Evolutionary conservation across 352 stramenopile species (phyloP), one percentile per base, ranked within the genome.

Genomic region (Thalassiosira livingstoniorum): DNA sequence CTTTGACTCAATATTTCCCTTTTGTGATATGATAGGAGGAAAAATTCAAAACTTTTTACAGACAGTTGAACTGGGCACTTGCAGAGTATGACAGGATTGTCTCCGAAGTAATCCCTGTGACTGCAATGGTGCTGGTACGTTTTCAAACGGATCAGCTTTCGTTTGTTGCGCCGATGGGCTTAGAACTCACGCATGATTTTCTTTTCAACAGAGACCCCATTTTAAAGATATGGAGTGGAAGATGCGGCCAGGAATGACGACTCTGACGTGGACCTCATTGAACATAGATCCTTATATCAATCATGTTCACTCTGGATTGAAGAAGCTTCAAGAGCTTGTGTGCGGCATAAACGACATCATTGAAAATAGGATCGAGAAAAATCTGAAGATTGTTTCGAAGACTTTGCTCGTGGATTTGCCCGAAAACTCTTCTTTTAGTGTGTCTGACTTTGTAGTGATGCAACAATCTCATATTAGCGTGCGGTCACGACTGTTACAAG

Each of bases 201-300:
- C 15, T 27, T 58, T 10, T 23, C 4, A 58, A 34, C 39, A 75
- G 67, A 94, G 95, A n/a, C 97, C 97, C 3, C 97, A 99, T 75
- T 98, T 99, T 72, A 98, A 98, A 74, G 97, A 99, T 87, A 98
- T 99, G 96, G 97, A 99, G 87, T 98, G 98, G 91, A 99, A 99
- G 82, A 83, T 99, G 10, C 96, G 97, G 2, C 97, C 97, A 2
- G 97, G 97, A 21, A 99, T 99, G 97, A 98, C 98, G 80, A 99
- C 97, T n/a, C 89, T 99, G 2, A 99, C 97, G 3, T 99, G 97
- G 97, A 99, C 97, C 15, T 99, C 97, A 62, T 98, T 99, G 97
- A 99, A 99, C 85, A 99, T 99, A 68, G 97, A 99, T 80, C 95
- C 96, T 5, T 99, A 99, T 78, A 98, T 98, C 31, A 95, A 95